A percentile compares a stretch with the other conserved stretches of the same genome.
phyloP scores from a whole-genome alignment of 495 filamentous ascomycete species.

The Annulohypoxylon maeteangense region DNA sequence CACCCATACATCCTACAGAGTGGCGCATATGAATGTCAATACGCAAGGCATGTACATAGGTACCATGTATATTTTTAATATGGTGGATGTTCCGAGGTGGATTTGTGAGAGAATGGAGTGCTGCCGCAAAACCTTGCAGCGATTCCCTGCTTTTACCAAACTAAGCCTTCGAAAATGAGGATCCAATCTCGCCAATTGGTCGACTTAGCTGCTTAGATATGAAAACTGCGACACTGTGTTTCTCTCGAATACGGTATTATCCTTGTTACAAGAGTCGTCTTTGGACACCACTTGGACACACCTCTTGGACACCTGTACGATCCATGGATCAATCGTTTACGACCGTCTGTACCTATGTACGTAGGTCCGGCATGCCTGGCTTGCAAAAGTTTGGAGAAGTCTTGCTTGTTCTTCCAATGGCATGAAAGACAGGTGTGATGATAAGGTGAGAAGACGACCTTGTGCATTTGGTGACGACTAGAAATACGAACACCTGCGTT shows the following conservation, averaged over 20 bases:
- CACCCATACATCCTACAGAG: neutral
- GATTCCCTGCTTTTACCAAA: slow-evolving; percentile 42
- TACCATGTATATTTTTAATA: neutral
- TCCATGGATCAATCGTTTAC: slow-evolving; percentile 4
- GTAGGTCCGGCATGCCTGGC: slow-evolving; percentile 3
- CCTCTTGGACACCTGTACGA: slow-evolving; percentile 10
- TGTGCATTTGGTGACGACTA: slow-evolving; percentile 27
- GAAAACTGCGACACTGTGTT: slow-evolving; percentile 41
- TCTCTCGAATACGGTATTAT: slow-evolving; percentile 31
- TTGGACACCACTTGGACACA: neutral
- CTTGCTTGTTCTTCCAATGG: slow-evolving; percentile 27
- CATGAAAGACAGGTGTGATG: slow-evolving; percentile 15
- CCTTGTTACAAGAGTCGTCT: slow-evolving; percentile 9
- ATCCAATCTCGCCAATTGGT: slow-evolving; percentile 40
- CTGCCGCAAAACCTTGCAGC: slow-evolving; percentile 35
- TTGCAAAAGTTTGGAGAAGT: slow-evolving; percentile 13
- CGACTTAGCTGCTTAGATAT: slow-evolving; percentile 25
- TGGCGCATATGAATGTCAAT: neutral
- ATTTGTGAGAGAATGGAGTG: slow-evolving; percentile 11
- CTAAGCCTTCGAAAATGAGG: slow-evolving; percentile 36
- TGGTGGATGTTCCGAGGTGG: slow-evolving; percentile 15
- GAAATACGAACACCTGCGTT: slow-evolving; percentile 29
- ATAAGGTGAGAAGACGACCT: slow-evolving; percentile 33
- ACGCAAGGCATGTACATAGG: neutral
- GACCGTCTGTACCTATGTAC: neutral